A percentile compares a stretch with the other conserved stretches of the same genome.
Evolutionary conservation across 768 basidiomycete genomes (phyloP).

Genomic region (Rhizopogon salebrosus): DNA sequence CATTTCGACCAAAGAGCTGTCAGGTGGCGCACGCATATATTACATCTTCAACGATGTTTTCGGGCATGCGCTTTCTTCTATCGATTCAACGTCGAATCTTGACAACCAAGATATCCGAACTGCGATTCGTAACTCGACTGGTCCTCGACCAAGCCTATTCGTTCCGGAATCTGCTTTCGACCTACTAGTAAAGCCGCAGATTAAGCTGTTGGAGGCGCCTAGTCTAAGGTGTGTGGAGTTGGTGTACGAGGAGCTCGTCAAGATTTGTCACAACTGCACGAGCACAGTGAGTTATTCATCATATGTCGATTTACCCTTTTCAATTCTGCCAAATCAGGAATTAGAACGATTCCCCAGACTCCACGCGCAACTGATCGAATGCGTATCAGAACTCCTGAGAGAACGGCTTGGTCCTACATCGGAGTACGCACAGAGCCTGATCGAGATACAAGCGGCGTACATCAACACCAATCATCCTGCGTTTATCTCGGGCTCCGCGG

Average conservation of each 20-base stretch:
- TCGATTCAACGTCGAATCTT: constrained; percentile 88
- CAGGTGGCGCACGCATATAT: constrained; percentile 96
- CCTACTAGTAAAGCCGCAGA: constrained; percentile 94
- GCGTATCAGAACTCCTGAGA: constrained; percentile 91
- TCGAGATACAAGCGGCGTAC: constrained; percentile 96
- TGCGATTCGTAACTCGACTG: constrained; percentile 97
- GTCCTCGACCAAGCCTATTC: constrained; percentile 92
- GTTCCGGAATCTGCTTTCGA: constrained; percentile 98
- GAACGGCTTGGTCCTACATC: constrained; percentile 96
- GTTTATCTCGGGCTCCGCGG: constrained; percentile 78
- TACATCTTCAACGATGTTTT: constrained; percentile 99
- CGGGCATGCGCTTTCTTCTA: constrained; percentile 82
- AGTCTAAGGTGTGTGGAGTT: constrained; percentile 94
- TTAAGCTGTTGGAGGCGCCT: constrained; percentile 91
- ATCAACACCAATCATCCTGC: constrained; percentile 99
- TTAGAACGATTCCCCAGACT: constrained; percentile 92
- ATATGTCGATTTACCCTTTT: neutral
- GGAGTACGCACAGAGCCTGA: constrained; percentile 93
- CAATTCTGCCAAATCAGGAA: constrained; percentile 48
- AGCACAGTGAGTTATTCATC: constrained; percentile 54
- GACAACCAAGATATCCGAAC: constrained; percentile 95
- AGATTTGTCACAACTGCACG: constrained; percentile 98
- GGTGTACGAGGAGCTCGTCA: constrained; percentile 98
- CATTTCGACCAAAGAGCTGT: constrained; percentile 96
- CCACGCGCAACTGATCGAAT: constrained; percentile 91